Evolutionary conservation across 108 stramenopile species (phyloP).

Genomic region (Thalassiosira profunda): DNA sequence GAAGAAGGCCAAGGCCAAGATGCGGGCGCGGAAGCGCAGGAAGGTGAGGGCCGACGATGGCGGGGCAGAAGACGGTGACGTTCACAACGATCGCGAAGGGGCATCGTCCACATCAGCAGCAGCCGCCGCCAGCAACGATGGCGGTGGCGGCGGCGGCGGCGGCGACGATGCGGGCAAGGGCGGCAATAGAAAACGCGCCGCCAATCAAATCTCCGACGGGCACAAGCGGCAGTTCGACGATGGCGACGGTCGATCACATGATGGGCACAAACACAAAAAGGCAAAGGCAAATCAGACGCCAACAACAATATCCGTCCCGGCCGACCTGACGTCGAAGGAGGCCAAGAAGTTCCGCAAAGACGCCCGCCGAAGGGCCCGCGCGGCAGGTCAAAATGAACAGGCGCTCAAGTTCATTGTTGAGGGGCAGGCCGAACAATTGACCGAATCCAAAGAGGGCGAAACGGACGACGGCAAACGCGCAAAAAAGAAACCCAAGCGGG

Average conservation of each 20-base stretch:
- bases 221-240: neutral
- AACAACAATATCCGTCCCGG: slow-evolving; percentile 53
- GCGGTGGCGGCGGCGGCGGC: neutral
- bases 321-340: slow-evolving; percentile 59
- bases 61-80: neutral
- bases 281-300: neutral
- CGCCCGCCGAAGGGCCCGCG: slow-evolving; percentile 63
- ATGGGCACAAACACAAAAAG: slow-evolving; percentile 31
- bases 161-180: slow-evolving; percentile 6
- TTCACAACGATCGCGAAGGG: neutral
- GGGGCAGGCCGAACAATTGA: slow-evolving; percentile 39
- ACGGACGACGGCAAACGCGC: no score
- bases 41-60: slow-evolving; percentile 35
- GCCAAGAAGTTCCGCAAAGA: slow-evolving; percentile 90
- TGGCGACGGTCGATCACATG: neutral
- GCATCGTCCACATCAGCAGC: slow-evolving; percentile 7
- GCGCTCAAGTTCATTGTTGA: slow-evolving; percentile 61
- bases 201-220: neutral
- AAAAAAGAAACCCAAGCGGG: slow-evolving; percentile 34
- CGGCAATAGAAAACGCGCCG: slow-evolving; percentile 18
- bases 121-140: no score
- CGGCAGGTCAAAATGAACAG: slow-evolving; percentile 57
- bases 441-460: no score
- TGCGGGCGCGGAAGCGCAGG: slow-evolving; percentile 66
- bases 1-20: slow-evolving; percentile 84